Percentiles rank a stretch among this genome's conserved stretches.
phyloP scores from a whole-genome alignment of 352 stramenopile species.

The Globisporangium echinulatum region DNA sequence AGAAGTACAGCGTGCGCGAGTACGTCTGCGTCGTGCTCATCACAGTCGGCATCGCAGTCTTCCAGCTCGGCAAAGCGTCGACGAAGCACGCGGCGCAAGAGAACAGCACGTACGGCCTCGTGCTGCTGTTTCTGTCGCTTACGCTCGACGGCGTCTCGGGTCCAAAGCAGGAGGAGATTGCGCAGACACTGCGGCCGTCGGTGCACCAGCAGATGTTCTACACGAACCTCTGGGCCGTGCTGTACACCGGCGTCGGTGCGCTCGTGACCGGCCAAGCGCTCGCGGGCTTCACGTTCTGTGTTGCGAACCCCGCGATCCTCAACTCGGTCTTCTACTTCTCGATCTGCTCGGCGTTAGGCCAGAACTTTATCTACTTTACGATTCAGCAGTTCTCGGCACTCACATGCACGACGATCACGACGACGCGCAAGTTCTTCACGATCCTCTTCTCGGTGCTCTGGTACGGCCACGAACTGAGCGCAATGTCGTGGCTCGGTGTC shows the following conservation, averaged over 20 bases:
- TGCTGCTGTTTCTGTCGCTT: conserved; percentile 90
- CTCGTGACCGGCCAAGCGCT: conserved; percentile 70
- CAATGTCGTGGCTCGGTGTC: conserved; percentile 89
- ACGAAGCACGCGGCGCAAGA: conserved; percentile 70
- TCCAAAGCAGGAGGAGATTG: conserved; percentile 93
- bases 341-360: conserved; percentile 93
- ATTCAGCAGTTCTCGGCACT: conserved; percentile 97
- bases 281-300: conserved; percentile 69
- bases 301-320: conserved; percentile 79
- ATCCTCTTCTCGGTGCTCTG: conserved; percentile 97
- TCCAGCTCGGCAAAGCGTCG: conserved; percentile 83
- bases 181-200: conserved; percentile 59
- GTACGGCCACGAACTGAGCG: conserved; percentile 91
- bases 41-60: conserved; percentile 86
- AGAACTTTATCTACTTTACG: conserved; percentile 99
- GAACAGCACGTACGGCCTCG: conserved; percentile 86
- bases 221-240: conserved; percentile 85
- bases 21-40: conserved; percentile 90
- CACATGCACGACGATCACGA: conserved; percentile 98
- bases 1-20: conserved; percentile 85
- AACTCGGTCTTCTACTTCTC: conserved; percentile 92
- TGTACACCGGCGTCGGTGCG: conserved; percentile 75
- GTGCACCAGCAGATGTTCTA: conserved; percentile 90
- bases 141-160: conserved; percentile 94
- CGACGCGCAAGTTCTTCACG: conserved; percentile 99